phyloP scores from a whole-genome alignment of 768 basidiomycete genomes.

The Sporobolomyces roseus region DNA sequence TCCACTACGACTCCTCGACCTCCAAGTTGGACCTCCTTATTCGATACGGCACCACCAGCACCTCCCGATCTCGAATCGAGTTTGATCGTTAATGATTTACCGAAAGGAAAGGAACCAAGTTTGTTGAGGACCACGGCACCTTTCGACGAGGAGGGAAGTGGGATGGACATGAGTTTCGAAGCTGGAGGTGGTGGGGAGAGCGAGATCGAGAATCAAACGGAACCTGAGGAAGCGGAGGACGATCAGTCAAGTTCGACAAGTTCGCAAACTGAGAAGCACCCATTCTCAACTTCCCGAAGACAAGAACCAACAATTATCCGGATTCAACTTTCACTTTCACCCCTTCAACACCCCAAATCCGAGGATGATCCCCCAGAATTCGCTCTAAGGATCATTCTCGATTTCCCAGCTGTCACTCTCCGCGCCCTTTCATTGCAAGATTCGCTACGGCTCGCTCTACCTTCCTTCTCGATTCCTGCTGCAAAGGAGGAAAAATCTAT shows the following conservation, averaged over 20 bases:
- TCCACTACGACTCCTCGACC: background rate
- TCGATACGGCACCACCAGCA: slow-evolving; percentile 30
- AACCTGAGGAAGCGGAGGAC: no score
- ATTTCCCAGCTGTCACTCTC: background rate
- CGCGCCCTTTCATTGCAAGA: no score
- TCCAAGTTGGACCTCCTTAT: slow-evolving; percentile 22
- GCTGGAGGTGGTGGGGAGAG: background rate
- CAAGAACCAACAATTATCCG: background rate
- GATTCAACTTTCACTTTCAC: slow-evolving; percentile 1
- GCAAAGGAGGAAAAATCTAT: background rate
- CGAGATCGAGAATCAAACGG: no score
- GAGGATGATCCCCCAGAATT: background rate
- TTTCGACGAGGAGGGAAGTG: slow-evolving; percentile 32
- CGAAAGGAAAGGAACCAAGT: background rate
- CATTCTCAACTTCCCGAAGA: background rate
- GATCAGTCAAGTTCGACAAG: background rate
- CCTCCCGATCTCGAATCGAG: background rate
- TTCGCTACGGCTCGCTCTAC: background rate
- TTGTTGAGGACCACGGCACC: slow-evolving; percentile 25
- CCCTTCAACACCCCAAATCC: background rate
- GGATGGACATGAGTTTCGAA: slow-evolving; percentile 36
- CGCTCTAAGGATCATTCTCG: background rate
- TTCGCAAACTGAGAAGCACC: background rate
- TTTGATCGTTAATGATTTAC: background rate
- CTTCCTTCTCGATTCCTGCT: background rate